phyloP scores from a whole-genome alignment of 2,329 filamentous ascomycete genomes.

The Drechslerella stenobrocha region DNA sequence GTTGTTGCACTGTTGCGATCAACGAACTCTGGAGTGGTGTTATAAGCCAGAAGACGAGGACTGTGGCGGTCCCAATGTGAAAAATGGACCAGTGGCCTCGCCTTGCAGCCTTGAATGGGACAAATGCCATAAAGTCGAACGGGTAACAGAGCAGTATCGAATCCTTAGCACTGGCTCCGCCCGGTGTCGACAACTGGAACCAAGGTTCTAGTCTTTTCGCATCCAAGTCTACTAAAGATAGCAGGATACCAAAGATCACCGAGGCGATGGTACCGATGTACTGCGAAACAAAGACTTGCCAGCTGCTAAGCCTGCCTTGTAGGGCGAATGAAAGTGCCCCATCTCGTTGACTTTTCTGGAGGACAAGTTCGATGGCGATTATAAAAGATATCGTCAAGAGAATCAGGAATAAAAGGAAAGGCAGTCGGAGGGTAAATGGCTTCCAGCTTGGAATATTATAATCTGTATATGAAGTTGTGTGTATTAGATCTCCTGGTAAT shows the following conservation, averaged over 20 bases:
- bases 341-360: conserved; percentile 41
- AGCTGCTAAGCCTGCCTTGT: conserved; percentile 19
- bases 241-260: conserved; percentile 62
- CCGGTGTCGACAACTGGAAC: conserved; percentile 61
- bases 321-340: conserved; percentile 39
- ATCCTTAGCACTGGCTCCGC: conserved; percentile 58
- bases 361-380: conserved; percentile 42
- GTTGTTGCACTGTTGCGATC: conserved; percentile 56
- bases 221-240: conserved; percentile 66
- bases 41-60: conserved; percentile 62
- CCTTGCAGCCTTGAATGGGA: conserved; percentile 57
- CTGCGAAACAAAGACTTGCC: conserved; percentile 41
- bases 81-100: conserved; percentile 62
- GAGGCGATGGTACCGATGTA: conserved; percentile 61
- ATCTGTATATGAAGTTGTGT: conserved; percentile 3
- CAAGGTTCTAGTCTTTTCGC: conserved; percentile 65
- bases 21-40: conserved; percentile 64
- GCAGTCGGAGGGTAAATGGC: conserved; percentile 36
- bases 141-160: conserved; percentile 64
- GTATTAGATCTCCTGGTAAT: no score
- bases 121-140: conserved; percentile 58
- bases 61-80: conserved; percentile 58
- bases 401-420: conserved; percentile 43
- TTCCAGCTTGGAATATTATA: conserved; percentile 42
- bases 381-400: conserved; percentile 45